phyloP scores from a whole-genome alignment of 2,329 filamentous ascomycete genomes.

The Rutstroemia sydowiana region DNA sequence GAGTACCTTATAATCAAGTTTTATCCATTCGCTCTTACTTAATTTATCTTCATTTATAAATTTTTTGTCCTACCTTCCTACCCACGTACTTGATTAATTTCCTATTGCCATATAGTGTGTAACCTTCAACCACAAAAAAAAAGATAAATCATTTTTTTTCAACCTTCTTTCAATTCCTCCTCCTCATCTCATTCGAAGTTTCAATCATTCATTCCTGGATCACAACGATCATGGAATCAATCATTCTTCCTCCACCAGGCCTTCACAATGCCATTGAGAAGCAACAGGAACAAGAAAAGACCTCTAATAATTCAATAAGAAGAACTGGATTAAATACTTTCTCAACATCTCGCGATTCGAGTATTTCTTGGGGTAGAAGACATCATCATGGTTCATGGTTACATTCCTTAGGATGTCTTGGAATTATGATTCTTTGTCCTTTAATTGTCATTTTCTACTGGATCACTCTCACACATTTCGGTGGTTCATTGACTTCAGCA shows the following conservation, averaged over 20 bases:
- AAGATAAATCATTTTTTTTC: too few relatives aligned
- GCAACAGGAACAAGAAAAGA: conserved; percentile 1
- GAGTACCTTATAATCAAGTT: neutral
- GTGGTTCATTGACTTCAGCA: conserved; percentile 16
- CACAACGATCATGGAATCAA: conserved; percentile 10
- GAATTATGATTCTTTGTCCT: conserved; percentile 20
- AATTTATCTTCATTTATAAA: neutral
- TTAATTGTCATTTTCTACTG: conserved; percentile 21
- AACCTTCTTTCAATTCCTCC: neutral
- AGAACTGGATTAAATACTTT: conserved; percentile 11
- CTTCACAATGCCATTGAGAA: conserved; percentile 9
- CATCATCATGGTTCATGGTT: conserved; percentile 24
- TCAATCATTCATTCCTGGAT: neutral
- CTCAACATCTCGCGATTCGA: conserved; percentile 13
- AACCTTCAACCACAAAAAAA: too few relatives aligned
- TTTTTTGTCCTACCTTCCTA: neutral
- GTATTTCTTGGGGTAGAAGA: conserved; percentile 21
- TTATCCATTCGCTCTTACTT: neutral
- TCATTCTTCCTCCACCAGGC: conserved; percentile 12
- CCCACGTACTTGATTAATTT: too few relatives aligned
- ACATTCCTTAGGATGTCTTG: conserved; percentile 20
- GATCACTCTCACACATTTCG: conserved; percentile 19
- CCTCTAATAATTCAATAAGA: neutral
- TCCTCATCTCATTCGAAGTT: neutral
- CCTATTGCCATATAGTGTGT: too few relatives aligned